Conservation (phyloP, 352 stramenopile species). For the Globisporangium cystogenes region DNA sequence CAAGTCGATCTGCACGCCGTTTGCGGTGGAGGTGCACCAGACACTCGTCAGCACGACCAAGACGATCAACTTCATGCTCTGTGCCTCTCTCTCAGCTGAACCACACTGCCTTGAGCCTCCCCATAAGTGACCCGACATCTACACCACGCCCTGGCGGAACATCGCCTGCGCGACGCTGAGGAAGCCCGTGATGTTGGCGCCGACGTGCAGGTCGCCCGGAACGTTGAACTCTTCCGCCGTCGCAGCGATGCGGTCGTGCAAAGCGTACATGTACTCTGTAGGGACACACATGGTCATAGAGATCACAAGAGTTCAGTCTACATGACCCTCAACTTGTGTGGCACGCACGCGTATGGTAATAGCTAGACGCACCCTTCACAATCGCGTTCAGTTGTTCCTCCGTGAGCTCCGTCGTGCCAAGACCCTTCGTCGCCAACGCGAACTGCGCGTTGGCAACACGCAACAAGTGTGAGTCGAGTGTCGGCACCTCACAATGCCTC, state of each 20-base stretch:
- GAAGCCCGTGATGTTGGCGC: slow-evolving; percentile 96
- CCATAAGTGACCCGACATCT: slow-evolving; percentile 18
- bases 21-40: no score
- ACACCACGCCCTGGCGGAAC: slow-evolving; percentile 96
- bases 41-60: no score
- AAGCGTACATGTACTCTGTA: slow-evolving; percentile 74
- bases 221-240: slow-evolving; percentile 77
- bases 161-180: slow-evolving; percentile 96
- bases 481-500: background rate
- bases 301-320: background rate
- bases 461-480: background rate
- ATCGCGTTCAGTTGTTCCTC: slow-evolving; percentile 63
- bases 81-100: no score
- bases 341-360: background rate
- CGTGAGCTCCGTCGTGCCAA: slow-evolving; percentile 47
- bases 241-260: slow-evolving; percentile 65
- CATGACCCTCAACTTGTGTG: no score
- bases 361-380: slow-evolving; percentile 42
- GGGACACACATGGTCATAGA: no score
- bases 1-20: no score
- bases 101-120: no score
- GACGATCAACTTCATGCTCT: no score
- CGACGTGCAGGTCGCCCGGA: slow-evolving; percentile 75
- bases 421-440: slow-evolving; percentile 56
- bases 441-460: slow-evolving; percentile 22